phyloP scores from a whole-genome alignment of 257 asterid genomes.

The Craterostigma plantagineum region DNA sequence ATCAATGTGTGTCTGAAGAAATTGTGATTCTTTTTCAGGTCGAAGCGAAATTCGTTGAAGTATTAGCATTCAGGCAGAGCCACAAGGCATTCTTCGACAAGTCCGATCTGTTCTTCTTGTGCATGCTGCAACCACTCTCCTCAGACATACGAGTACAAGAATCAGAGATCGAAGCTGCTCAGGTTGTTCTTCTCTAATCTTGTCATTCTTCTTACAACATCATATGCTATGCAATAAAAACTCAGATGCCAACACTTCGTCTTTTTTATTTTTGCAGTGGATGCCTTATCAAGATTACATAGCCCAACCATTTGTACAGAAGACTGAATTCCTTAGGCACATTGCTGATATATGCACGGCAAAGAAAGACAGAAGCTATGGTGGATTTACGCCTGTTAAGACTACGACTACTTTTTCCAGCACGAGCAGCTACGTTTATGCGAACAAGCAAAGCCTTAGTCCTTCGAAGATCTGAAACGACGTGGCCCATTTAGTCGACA shows the following conservation, averaged over 20 bases:
- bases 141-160: slow-evolving; percentile 54
- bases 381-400: slow-evolving; percentile 43
- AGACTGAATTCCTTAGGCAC: slow-evolving; percentile 33
- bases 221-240: background rate
- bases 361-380: slow-evolving; percentile 36
- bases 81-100: slow-evolving; percentile 70
- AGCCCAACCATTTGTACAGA: slow-evolving; percentile 55
- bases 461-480: too few relatives aligned
- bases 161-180: slow-evolving; percentile 87
- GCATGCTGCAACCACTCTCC: slow-evolving; percentile 85
- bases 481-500: too few relatives aligned
- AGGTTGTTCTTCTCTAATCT: slow-evolving; percentile 27
- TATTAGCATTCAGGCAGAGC: slow-evolving; percentile 92
- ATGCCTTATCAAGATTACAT: slow-evolving; percentile 72
- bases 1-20: slow-evolving; percentile 4
- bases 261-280: slow-evolving; percentile 52
- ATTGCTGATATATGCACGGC: slow-evolving; percentile 35
- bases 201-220: background rate
- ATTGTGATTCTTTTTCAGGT: slow-evolving; percentile 30
- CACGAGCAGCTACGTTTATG: slow-evolving; percentile 26
- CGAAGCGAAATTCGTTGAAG: slow-evolving; percentile 56
- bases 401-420: slow-evolving; percentile 18
- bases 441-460: background rate
- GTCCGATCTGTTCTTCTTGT: slow-evolving; percentile 77
- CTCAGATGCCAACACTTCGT: background rate